These are phyloP conservation scores for Ehretia macrophylla DNA, from an alignment of 257 asterid genomes.

Conservation along the genomic window DNA sequence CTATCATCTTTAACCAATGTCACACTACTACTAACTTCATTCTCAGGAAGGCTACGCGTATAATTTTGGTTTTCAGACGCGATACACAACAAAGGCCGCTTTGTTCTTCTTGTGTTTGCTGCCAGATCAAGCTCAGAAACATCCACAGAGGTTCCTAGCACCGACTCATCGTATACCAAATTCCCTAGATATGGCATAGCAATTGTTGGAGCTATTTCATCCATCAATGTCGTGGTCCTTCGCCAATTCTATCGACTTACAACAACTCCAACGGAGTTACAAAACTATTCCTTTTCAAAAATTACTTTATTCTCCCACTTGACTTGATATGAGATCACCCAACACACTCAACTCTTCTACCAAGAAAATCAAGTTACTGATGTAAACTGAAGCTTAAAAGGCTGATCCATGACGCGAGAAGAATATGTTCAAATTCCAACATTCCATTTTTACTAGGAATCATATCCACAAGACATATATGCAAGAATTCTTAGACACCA, in stretches of 20 bases:
- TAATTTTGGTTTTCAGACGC: slow-evolving; percentile 29
- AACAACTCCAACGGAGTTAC: slow-evolving; percentile 6
- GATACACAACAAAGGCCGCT: slow-evolving; percentile 36
- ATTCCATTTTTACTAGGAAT: slow-evolving; percentile 27
- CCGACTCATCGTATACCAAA: slow-evolving; percentile 43
- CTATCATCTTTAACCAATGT: slow-evolving; percentile 22
- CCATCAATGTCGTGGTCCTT: slow-evolving; percentile 26
- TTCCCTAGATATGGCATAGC: slow-evolving; percentile 40
- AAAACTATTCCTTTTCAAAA: background rate
- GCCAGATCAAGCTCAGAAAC: slow-evolving; percentile 42
- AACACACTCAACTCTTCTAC: too few relatives aligned
- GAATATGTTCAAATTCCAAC: slow-evolving; percentile 35
- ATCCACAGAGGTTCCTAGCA: slow-evolving; percentile 35
- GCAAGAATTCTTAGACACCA: slow-evolving; percentile 23
- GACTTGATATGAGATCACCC: too few relatives aligned
- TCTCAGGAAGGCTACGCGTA: slow-evolving; percentile 22
- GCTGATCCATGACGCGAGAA: slow-evolving; percentile 10
- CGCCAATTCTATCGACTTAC: background rate
- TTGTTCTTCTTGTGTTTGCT: slow-evolving; percentile 34
- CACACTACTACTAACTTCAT: slow-evolving; percentile 17
- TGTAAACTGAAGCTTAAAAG: too few relatives aligned
- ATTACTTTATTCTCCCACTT: too few relatives aligned
- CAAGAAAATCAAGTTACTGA: too few relatives aligned
- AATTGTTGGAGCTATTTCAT: slow-evolving; percentile 34
- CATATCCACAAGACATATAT: slow-evolving; percentile 25